phyloP scores from a whole-genome alignment of 2,329 filamentous ascomycete species.

The Rachicladosporium sp. region DNA sequence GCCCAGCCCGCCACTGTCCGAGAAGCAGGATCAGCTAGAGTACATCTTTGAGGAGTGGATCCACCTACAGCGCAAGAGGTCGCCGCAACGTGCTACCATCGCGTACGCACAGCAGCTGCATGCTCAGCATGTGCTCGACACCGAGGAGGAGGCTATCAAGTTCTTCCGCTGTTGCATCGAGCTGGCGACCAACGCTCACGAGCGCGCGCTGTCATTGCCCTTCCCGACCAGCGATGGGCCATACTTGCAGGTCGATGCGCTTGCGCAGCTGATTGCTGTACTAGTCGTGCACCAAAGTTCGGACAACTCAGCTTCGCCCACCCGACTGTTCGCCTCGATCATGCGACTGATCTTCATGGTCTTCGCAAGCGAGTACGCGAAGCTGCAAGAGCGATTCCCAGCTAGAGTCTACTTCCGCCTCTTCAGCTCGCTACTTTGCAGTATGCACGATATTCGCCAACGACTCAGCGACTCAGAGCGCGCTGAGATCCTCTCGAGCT shows the following conservation, averaged over 20 bases:
- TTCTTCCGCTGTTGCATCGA: constrained; percentile 79
- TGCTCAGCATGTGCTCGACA: constrained; percentile 57
- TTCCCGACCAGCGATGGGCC: constrained; percentile 47
- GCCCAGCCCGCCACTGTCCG: constrained; percentile 43
- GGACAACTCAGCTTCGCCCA: constrained; percentile 2
- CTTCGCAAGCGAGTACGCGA: constrained; percentile 73
- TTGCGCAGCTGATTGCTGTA: constrained; percentile 67
- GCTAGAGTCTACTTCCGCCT: constrained; percentile 85
- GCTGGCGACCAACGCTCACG: constrained; percentile 63
- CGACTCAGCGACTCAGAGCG: constrained; percentile 15
- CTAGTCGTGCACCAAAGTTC: constrained; percentile 58
- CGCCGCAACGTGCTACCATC: constrained; percentile 56
- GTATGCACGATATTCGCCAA: constrained; percentile 36
- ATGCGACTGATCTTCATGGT: constrained; percentile 56
- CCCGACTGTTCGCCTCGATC: constrained; percentile 5
- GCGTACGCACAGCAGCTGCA: constrained; percentile 81
- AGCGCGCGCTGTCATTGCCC: constrained; percentile 52
- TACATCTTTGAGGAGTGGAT: constrained; percentile 97
- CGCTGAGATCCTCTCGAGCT: constrained; percentile 56
- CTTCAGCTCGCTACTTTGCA: constrained; percentile 70
- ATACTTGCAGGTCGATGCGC: constrained; percentile 60
- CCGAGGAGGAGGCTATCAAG: constrained; percentile 60
- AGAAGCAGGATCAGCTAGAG: constrained; percentile 71
- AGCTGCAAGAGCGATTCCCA: constrained; percentile 69
- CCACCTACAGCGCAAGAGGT: constrained; percentile 63